phyloP scores from a whole-genome alignment of 441 rosid species.

The Erodium moschatum region DNA sequence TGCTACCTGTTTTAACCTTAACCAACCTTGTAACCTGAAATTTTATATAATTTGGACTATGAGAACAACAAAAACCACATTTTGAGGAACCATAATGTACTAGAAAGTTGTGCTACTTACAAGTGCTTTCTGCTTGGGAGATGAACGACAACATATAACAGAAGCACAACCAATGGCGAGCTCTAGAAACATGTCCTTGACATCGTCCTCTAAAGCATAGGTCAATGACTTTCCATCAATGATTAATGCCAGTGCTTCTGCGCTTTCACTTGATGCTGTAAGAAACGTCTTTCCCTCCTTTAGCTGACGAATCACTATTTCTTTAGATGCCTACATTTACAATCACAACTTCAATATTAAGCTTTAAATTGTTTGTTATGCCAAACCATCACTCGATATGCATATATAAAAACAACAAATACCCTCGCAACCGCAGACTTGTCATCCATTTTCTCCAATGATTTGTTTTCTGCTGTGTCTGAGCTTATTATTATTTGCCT shows the following conservation, averaged over 20 bases:
- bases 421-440: constrained; percentile 55
- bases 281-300: constrained; percentile 45
- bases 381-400: too few relatives aligned
- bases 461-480: constrained; percentile 55
- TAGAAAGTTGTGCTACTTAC: constrained; percentile 31
- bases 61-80: too few relatives aligned
- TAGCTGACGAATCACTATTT: constrained; percentile 48
- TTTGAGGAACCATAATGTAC: background rate
- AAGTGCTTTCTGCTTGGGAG: constrained; percentile 96
- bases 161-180: constrained; percentile 89
- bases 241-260: constrained; percentile 67
- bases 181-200: constrained; percentile 61
- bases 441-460: constrained; percentile 59
- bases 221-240: constrained; percentile 83
- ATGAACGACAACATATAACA: constrained; percentile 93
- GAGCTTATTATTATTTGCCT: constrained; percentile 72
- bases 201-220: constrained; percentile 68
- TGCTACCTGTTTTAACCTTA: constrained; percentile 50
- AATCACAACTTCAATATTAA: background rate
- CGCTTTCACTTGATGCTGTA: constrained; percentile 40
- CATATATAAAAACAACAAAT: background rate
- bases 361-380: too few relatives aligned
- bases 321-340: constrained; percentile 53
- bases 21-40: constrained; percentile 74
- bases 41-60: background rate